Evolutionary conservation across 2,329 filamentous ascomycete species (phyloP).

Genomic region (Knufia petricola): DNA sequence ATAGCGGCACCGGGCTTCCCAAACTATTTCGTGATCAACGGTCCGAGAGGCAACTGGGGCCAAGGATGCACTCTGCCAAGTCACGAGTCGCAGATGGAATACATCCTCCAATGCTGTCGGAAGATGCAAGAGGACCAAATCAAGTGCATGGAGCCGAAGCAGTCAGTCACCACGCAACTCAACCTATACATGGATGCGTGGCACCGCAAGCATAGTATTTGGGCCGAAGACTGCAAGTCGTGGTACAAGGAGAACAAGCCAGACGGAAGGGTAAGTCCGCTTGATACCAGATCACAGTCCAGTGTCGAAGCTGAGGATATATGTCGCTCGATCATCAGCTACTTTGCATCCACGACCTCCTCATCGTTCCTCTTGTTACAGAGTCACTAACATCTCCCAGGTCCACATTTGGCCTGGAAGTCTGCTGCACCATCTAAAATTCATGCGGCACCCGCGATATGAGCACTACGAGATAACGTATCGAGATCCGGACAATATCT

Average conservation of each 20-base stretch:
- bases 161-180: conserved; percentile 16
- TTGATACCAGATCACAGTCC: too few relatives aligned
- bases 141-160: conserved; percentile 18
- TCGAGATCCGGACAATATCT: conserved; percentile 30
- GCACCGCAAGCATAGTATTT: conserved; percentile 22
- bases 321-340: too few relatives aligned
- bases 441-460: conserved; percentile 30
- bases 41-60: conserved; percentile 24
- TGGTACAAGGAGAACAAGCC: conserved; percentile 24
- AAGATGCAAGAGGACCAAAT: conserved; percentile 29
- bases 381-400: too few relatives aligned
- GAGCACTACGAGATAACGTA: conserved; percentile 36
- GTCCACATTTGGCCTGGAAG: conserved; percentile 34
- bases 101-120: conserved; percentile 25
- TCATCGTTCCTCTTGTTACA: too few relatives aligned
- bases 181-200: conserved; percentile 21
- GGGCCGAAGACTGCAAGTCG: conserved; percentile 23
- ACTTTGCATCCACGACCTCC: too few relatives aligned
- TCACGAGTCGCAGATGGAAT: conserved; percentile 24
- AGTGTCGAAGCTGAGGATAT: too few relatives aligned
- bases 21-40: conserved; percentile 28
- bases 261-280: too few relatives aligned
- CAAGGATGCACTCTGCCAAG: conserved; percentile 25
- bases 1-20: conserved; percentile 39
- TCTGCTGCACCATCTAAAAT: conserved; percentile 32